Evolutionary conservation across 1,139 yeast species (phyloP).

Genomic region (Diutina mesorugosa): DNA sequence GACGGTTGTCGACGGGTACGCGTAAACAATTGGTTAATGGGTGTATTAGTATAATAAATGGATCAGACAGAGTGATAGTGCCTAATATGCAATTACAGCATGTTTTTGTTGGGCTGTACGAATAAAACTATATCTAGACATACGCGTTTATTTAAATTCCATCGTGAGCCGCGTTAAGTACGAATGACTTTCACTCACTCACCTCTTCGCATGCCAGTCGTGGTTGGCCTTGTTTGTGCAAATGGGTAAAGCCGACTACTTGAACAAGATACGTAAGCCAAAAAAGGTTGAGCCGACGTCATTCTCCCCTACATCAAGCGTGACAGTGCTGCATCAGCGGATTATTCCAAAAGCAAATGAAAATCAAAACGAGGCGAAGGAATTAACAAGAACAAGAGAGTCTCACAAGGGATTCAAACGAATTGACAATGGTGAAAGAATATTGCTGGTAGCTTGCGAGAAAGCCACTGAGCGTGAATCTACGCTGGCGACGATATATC

Average conservation of each 20-base stretch:
- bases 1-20: slow-evolving; percentile 1
- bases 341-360: neutral
- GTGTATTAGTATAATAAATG: neutral
- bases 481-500: slow-evolving; percentile 33
- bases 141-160: no score
- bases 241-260: neutral
- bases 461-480: slow-evolving; percentile 5
- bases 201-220: neutral
- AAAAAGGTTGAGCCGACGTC: neutral
- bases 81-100: neutral
- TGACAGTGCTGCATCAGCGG: neutral
- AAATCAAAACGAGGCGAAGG: no score
- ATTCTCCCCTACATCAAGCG: neutral
- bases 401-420: slow-evolving; percentile 23
- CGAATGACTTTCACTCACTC: neutral
- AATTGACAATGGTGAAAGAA: slow-evolving; percentile 18
- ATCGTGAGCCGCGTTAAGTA: neutral
- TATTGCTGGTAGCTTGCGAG: slow-evolving; percentile 3
- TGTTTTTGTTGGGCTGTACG: no score
- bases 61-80: neutral
- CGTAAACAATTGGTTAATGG: slow-evolving; percentile 1
- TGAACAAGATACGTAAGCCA: neutral
- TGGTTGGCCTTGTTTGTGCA: neutral
- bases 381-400: slow-evolving; percentile 3
- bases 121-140: no score